Base-by-base conservation (phyloP, 225 moss, liverwort and hornwort genomes). In the Pseudoscleropodium purum region DNA sequence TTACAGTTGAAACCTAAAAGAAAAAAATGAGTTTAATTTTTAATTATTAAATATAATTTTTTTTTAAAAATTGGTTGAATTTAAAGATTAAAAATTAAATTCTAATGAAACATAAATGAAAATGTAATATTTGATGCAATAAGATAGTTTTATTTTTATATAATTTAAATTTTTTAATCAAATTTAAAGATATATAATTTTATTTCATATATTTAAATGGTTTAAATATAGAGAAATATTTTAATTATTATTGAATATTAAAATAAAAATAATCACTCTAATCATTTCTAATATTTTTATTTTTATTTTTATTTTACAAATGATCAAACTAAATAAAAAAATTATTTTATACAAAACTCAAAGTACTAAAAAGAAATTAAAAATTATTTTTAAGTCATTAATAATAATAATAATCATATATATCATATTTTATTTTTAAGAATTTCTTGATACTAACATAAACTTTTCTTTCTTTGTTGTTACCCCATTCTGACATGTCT, bases 331-430 rank as follows among this genome's bases (percentile, higher is more conserved):
- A 10, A 75, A 18, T 18, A 18, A 75, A 18, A 75, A 75, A 47
- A 47, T 26, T 8, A 13, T 52, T 77, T 52, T 14, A 21, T 24
- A 36, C 0, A 51, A 33, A 49, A 52, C 1, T 23, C 0, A 51
- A 36, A 11, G 21, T 2, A 34, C 15, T 36, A 7, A 52, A 0
- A 51, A 18, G 0, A 51, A 18, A 19, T 49, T 0, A 17, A 15
- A 26, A 8, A 15, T 9, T 15, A 7, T 23, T 70, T 25, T 24
- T 4, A 25, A 72, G 1, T 0, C 25, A 25, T 56, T 70, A 8
- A 65, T 23, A 24, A 73, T 39, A 24, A 26, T 72, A 75, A 6
- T 47, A 47, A 47, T 47, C 47, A 51, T 1, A 77, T 1, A 77
- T 54, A 54, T 36, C 17, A 16, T 21, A 15, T 0, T 14, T 56